Percentiles rank a stretch among this genome's conserved stretches.
These are phyloP conservation scores for Phytophthora lateralis DNA, from an alignment of 352 stramenopile genomes.

Conservation along the genomic window DNA sequence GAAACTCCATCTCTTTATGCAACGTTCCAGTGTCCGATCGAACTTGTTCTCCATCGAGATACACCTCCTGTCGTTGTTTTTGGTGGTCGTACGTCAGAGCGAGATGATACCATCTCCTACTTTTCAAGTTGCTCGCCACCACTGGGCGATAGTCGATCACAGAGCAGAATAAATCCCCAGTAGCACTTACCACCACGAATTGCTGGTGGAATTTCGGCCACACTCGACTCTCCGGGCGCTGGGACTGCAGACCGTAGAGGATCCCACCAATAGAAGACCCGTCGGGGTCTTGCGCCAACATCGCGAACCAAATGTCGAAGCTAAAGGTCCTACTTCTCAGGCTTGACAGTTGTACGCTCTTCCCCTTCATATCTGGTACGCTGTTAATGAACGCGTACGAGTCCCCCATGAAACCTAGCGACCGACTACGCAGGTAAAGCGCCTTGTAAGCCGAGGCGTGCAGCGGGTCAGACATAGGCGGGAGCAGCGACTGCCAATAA, in stretches of 20 bases:
- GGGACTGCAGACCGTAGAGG: slow-evolving; percentile 36
- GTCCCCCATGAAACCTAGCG: slow-evolving; percentile 4
- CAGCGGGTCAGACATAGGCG: not conserved
- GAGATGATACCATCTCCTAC: slow-evolving; percentile 44
- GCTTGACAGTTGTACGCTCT: slow-evolving; percentile 2
- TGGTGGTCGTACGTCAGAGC: slow-evolving; percentile 31
- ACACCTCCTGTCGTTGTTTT: slow-evolving; percentile 27
- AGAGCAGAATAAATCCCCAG: slow-evolving; percentile 37
- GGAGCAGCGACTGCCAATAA: slow-evolving; percentile 9
- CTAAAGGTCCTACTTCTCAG: slow-evolving; percentile 11
- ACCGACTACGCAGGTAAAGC: slow-evolving; percentile 8
- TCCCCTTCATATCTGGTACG: slow-evolving; percentile 1
- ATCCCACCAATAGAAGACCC: slow-evolving; percentile 26
- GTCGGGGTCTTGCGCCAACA: slow-evolving; percentile 19
- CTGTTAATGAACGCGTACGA: not conserved
- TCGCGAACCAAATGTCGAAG: slow-evolving; percentile 34
- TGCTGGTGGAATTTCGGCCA: slow-evolving; percentile 43
- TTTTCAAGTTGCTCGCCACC: slow-evolving; percentile 23
- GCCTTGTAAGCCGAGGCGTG: slow-evolving; percentile 6
- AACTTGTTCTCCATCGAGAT: slow-evolving; percentile 30
- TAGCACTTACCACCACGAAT: slow-evolving; percentile 32
- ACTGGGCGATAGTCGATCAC: slow-evolving; percentile 35
- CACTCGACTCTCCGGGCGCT: slow-evolving; percentile 8
- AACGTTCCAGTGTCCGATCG: slow-evolving; percentile 6
- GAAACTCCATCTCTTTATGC: slow-evolving; percentile 18